phyloP scores from a whole-genome alignment of 208 protist species.

The Porcisia hertigi region DNA sequence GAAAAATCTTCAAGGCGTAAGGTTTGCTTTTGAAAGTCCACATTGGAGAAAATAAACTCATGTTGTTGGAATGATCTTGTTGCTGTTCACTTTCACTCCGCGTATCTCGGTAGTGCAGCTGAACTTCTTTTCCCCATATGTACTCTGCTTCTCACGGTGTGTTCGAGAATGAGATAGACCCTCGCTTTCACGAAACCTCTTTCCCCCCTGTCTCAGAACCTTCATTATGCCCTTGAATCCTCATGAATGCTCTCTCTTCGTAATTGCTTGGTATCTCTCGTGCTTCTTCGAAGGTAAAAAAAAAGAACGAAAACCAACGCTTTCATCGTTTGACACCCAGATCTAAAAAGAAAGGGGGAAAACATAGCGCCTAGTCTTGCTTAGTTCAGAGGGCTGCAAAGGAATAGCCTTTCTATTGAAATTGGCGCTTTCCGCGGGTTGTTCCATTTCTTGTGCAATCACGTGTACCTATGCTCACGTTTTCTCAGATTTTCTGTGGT shows the following conservation, averaged over 20 bases:
- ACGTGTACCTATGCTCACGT: background rate
- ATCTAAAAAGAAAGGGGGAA: background rate
- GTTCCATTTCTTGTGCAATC: background rate
- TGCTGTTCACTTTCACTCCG: background rate
- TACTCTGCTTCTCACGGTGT: background rate
- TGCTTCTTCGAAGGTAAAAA: background rate
- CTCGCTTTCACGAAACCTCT: background rate
- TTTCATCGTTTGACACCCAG: too few relatives aligned
- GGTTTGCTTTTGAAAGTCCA: background rate
- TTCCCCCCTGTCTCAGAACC: background rate
- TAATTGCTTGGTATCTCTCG: background rate
- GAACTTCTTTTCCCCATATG: conserved; percentile 5
- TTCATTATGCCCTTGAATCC: background rate
- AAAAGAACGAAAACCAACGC: background rate
- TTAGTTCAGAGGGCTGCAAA: background rate
- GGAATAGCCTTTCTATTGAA: background rate
- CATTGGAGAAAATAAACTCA: background rate
- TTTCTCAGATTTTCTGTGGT: background rate
- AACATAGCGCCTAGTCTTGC: background rate
- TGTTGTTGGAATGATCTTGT: background rate
- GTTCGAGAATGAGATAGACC: background rate
- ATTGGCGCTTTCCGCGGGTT: background rate
- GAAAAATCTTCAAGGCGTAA: background rate
- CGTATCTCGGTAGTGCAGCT: background rate
- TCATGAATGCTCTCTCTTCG: background rate